phyloP scores from a whole-genome alignment of 345 rosid genomes.

The Gossypium sturtianum region DNA sequence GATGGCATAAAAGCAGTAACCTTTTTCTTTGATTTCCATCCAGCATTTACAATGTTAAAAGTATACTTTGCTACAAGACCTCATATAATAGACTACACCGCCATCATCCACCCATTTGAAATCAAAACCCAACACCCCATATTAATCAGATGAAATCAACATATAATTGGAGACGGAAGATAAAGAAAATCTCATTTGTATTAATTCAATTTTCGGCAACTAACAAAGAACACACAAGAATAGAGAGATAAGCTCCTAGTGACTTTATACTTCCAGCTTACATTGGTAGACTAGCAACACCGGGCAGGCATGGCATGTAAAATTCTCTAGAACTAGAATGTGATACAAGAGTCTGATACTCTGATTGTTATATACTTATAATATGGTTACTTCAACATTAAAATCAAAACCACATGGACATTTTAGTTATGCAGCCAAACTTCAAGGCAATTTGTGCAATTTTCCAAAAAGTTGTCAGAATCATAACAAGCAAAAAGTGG shows the following conservation, averaged over 20 bases:
- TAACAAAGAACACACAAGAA: not conserved
- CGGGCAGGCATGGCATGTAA: not conserved
- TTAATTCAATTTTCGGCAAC: not conserved
- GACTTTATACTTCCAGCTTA: not conserved
- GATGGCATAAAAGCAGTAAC: not conserved
- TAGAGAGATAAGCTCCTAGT: not conserved
- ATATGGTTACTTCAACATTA: not conserved
- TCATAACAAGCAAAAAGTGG: not conserved
- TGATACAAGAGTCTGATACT: not conserved
- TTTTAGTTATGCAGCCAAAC: not conserved
- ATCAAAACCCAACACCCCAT: not conserved
- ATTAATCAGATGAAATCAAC: not conserved
- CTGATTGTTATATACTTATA: not conserved
- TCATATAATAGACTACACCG: not conserved
- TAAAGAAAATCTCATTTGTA: not conserved
- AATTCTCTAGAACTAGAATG: not conserved
- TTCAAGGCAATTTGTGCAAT: not conserved
- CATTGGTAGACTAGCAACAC: not conserved
- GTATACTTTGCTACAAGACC: not conserved
- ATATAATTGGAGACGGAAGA: not conserved
- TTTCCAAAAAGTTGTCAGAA: not conserved
- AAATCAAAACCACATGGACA: not conserved
- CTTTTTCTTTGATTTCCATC: not conserved
- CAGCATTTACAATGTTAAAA: not conserved
- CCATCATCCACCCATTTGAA: not conserved